Evolutionary conservation across 306 rosid genomes (phyloP).

Genomic region (Lagenaria siceraria): DNA sequence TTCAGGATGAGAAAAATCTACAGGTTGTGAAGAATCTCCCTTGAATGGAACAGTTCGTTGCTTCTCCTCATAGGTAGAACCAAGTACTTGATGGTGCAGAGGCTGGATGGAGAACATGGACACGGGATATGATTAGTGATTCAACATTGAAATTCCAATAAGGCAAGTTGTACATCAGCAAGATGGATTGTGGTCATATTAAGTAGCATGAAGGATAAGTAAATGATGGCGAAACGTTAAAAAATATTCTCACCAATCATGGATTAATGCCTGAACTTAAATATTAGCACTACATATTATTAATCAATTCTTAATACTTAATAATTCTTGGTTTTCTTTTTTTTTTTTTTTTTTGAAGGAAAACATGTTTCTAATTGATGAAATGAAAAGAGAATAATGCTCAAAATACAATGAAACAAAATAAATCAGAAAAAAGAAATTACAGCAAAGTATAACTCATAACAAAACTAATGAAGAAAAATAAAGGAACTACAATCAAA

Average conservation of each 20-base stretch:
- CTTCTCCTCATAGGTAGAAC: constrained; percentile 22
- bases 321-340: no score
- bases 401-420: no score
- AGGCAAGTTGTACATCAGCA: not conserved
- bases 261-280: not conserved
- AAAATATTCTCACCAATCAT: not conserved
- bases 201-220: not conserved
- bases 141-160: not conserved
- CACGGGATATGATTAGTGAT: not conserved
- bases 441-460: no score
- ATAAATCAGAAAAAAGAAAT: no score
- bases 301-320: no score
- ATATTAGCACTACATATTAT: no score
- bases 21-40: constrained; percentile 25
- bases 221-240: not conserved
- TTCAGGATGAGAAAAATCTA: constrained; percentile 27
- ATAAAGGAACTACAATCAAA: no score
- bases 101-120: constrained; percentile 34
- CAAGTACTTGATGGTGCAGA: constrained; percentile 27
- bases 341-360: no score
- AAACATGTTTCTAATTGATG: no score
- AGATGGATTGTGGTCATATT: not conserved
- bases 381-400: no score
- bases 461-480: no score
- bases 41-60: constrained; percentile 19